Percentiles rank a stretch among this genome's conserved stretches.
Evolutionary conservation across 2,329 filamentous ascomycete genomes (phyloP).

Genomic region (Aspergillus tubingensis): DNA sequence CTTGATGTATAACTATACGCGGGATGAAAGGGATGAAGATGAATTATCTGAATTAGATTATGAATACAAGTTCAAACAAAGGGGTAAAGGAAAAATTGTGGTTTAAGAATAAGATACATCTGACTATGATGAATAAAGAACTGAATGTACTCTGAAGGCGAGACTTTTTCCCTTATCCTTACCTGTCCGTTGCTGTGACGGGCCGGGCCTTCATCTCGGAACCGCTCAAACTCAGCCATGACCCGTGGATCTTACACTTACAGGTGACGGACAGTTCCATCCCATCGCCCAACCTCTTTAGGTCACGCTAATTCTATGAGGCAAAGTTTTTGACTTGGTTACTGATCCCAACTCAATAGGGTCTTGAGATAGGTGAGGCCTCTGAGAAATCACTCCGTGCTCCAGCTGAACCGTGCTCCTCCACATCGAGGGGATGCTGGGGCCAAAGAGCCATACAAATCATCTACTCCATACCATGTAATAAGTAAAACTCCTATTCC

Average conservation of each 20-base stretch:
- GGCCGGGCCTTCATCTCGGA: slow-evolving; percentile 20
- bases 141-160: background rate
- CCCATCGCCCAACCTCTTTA: background rate
- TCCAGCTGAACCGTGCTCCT: background rate
- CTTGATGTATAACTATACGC: background rate
- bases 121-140: background rate
- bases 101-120: no score
- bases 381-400: background rate
- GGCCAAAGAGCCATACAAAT: background rate
- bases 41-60: background rate
- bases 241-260: background rate
- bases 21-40: background rate
- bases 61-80: background rate
- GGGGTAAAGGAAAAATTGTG: background rate
- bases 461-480: background rate
- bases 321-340: background rate
- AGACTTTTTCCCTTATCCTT: background rate
- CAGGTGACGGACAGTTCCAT: background rate
- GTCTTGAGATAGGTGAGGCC: background rate
- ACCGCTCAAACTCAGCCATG: background rate
- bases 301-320: background rate
- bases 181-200: slow-evolving; percentile 12
- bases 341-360: background rate
- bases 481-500: background rate
- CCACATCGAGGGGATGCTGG: background rate